Base-by-base conservation (phyloP, 148 eudicot genomes). In the Arbutus unedo region DNA sequence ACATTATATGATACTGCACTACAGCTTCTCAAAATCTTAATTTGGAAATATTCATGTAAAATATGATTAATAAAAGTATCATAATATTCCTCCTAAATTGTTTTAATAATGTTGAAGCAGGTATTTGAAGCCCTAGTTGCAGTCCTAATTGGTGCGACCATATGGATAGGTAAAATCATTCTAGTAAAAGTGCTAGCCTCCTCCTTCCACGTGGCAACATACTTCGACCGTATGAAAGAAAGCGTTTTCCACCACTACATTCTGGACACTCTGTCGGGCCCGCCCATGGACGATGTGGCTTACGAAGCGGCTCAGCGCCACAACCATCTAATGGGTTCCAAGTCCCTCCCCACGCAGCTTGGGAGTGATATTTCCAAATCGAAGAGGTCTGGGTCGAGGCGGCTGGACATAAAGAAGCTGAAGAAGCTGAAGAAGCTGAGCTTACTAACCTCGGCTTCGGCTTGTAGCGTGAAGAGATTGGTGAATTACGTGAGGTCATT, bases 221-320 rank as follows among this genome's bases (percentile, higher is more conserved):
- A 88, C 86, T 94, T 94, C 51, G 98, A 93, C 86, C 89, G 98
- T 10, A 94, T 94, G 90, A 91, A 91, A 87, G 98, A 91, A 79
- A 90, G 92, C 53, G 92, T 94, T 19, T 93, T 93, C 78, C 89
- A 91, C 68, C 93, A 93, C 83, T 94, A 93, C 81, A 85, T 94
- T 4, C 87, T 94, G 49, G 93, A 94, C 10, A 82, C 95, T 14
- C 93, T 94, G 21, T 93, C 95, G 56, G 96, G 98, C 43, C 92
- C 90, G 2, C 91, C 98, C 15, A 83, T 90, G 90, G 92, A 91
- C 11, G 93, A 91, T 19, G 72, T 31, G 38, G 38, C 38, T 31
- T 31, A 3, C 48, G 64, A 7, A 25, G 31, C 3, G 48, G 79
- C 47, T 38, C 44, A 50, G 6, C 16, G n/a, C 43, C 64, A 77